Conservation (phyloP, 106 monocot species). For the Cymbidium sinense region DNA sequence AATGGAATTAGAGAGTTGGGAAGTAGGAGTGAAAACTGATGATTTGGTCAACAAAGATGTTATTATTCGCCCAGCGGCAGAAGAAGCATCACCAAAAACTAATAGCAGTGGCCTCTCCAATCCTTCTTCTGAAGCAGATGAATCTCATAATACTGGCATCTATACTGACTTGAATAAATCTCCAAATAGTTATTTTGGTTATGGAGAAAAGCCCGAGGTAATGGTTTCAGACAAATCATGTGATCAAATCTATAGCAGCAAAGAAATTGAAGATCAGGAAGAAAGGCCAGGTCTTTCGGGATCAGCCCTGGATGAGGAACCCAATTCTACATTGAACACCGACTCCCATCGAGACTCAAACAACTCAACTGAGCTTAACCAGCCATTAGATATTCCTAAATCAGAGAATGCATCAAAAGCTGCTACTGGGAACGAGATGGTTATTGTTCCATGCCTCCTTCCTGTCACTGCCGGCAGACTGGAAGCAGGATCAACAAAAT, state of each 20-base stretch:
- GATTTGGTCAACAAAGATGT: neutral
- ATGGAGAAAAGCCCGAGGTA: conserved; percentile 7
- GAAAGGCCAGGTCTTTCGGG: conserved; percentile 24
- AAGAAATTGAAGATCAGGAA: conserved; percentile 8
- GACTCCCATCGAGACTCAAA: conserved; percentile 31
- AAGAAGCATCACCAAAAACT: conserved; percentile 23
- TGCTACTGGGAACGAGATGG: conserved; percentile 12
- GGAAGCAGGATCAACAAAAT: neutral
- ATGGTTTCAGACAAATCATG: conserved; percentile 12
- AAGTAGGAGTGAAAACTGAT: conserved; percentile 22
- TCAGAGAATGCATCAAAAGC: conserved; percentile 21
- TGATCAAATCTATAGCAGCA: conserved; percentile 7
- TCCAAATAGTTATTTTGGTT: conserved; percentile 21
- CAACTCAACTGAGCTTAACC: conserved; percentile 23
- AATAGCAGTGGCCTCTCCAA: conserved; percentile 52
- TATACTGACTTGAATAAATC: conserved; percentile 55
- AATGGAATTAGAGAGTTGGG: conserved; percentile 41
- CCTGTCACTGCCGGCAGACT: no score
- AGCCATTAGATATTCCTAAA: conserved; percentile 20
- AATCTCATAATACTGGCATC: conserved; percentile 37
- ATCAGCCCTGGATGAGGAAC: conserved; percentile 51
- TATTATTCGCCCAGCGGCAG: no score
- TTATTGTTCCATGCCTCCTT: neutral
- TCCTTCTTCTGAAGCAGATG: conserved; percentile 51
- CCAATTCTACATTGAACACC: conserved; percentile 22